Conservation (phyloP, 495 filamentous ascomycete species). For the Penicillium roqueforti region DNA sequence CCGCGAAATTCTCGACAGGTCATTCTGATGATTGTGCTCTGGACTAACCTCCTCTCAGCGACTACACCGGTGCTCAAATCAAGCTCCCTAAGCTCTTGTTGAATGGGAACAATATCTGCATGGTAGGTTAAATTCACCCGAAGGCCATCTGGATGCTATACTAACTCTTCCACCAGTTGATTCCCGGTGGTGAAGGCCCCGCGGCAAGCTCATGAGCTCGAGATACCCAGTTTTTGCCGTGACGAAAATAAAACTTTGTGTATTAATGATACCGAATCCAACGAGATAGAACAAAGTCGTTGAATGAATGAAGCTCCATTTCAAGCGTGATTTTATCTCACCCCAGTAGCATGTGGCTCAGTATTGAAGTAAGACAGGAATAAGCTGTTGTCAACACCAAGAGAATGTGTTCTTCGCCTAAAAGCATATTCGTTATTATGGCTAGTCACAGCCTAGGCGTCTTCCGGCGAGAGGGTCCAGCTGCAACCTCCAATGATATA, state of each 20-base stretch:
- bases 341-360: background rate
- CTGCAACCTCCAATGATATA: background rate
- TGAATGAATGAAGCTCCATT: slow-evolving; percentile 16
- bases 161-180: slow-evolving; percentile 54
- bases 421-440: background rate
- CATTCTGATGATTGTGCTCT: background rate
- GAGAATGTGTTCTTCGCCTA: background rate
- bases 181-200: slow-evolving; percentile 82
- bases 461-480: background rate
- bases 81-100: slow-evolving; percentile 91
- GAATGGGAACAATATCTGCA: slow-evolving; percentile 99
- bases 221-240: slow-evolving; percentile 12
- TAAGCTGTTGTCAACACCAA: background rate
- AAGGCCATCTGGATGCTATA: background rate
- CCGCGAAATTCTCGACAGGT: background rate
- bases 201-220: slow-evolving; percentile 31
- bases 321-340: background rate
- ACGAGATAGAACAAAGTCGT: slow-evolving; percentile 21
- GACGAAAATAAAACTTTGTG: slow-evolving; percentile 24
- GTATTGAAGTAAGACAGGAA: background rate
- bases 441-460: background rate
- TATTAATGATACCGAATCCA: slow-evolving; percentile 36
- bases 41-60: slow-evolving; percentile 54
- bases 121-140: slow-evolving; percentile 57
- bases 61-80: slow-evolving; percentile 78